Evolutionary conservation across 2,329 filamentous ascomycete species (phyloP).

Genomic region (Dryadomyces sulphureus): DNA sequence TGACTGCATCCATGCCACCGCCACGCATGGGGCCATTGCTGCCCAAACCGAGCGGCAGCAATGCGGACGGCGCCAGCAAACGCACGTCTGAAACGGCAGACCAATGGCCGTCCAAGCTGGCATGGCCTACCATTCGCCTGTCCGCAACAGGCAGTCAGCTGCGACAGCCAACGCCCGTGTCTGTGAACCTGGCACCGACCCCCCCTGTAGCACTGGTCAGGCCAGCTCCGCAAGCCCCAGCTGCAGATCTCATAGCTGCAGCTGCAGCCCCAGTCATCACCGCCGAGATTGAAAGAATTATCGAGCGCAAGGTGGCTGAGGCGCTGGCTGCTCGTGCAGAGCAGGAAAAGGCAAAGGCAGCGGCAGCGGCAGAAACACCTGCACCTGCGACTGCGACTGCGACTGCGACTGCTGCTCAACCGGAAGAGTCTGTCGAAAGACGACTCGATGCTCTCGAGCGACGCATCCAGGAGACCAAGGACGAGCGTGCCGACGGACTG

Average conservation of each 20-base stretch:
- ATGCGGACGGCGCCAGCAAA: conserved; percentile 17
- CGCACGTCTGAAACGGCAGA: conserved; percentile 21
- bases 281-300: conserved; percentile 75
- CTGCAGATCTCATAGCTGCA: conserved; percentile 1
- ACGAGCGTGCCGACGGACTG: conserved; percentile 65
- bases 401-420: conserved; percentile 12
- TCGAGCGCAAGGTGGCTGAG: conserved; percentile 82
- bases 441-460: conserved; percentile 74
- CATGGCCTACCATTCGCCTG: conserved; percentile 16
- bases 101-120: conserved; percentile 29
- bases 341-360: conserved; percentile 23
- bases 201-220: too few relatives aligned
- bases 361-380: conserved; percentile 18
- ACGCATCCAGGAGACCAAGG: conserved; percentile 63
- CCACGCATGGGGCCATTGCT: conserved; percentile 8
- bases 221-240: too few relatives aligned
- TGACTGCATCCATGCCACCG: not conserved
- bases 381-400: not conserved
- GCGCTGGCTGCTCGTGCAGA: conserved; percentile 64
- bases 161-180: not conserved
- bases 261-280: conserved; percentile 28
- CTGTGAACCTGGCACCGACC: not conserved
- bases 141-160: conserved; percentile 4
- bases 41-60: not conserved
- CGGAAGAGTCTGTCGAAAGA: conserved; percentile 54